Base-by-base conservation (phyloP, 1,284 basidiomycete species). In the Kalmanozyma brasiliensis region DNA sequence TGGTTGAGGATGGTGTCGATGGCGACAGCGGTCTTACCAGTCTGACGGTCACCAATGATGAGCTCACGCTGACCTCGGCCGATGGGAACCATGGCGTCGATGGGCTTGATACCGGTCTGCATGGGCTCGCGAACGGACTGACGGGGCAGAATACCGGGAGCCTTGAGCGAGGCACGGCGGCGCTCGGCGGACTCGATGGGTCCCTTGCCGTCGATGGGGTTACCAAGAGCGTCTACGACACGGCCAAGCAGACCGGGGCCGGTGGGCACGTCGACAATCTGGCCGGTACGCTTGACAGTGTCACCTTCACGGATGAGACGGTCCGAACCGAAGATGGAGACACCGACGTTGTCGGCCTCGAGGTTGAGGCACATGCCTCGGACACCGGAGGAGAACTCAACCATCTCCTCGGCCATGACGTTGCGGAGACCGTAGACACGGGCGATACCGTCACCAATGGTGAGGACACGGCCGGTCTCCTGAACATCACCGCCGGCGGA, bases 1-100 rank as follows among this genome's bases (percentile, higher is more conserved):
- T 98, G 95, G 90, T 98, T 98, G 79, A 98, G 93, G 84, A 98
- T 98, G 84, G 95, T 96, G 88, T 98, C 94, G 85, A 98, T 91
- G 77, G 94, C 95, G 82, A 98, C 94, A 72, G 95, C 94, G 71
- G 93, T 96, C 87, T 98, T 98, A 78, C 95, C 95, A 74, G 95
- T 98, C 85, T 98, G 95, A 91, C 95, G 94, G 84, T 98, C 95
- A 90, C 95, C 95, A 82, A 98, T 98, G 85, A 98, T 98, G 67
- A 98, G 88, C 86, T 98, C 95, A 92, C 95, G 94, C 87, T 98
- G 95, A 77, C 95, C 95, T 91, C 95, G 95, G 84, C 95, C 95
- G 84, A 98, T 98, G 83, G 95, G 95, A 78, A 98, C 95, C 93
- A 98, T 96, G 85, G 95, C 94, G 85, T 98, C 95, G 85, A 98